Conservation (phyloP, 495 filamentous ascomycete genomes). For the Penicillium coffeae region DNA sequence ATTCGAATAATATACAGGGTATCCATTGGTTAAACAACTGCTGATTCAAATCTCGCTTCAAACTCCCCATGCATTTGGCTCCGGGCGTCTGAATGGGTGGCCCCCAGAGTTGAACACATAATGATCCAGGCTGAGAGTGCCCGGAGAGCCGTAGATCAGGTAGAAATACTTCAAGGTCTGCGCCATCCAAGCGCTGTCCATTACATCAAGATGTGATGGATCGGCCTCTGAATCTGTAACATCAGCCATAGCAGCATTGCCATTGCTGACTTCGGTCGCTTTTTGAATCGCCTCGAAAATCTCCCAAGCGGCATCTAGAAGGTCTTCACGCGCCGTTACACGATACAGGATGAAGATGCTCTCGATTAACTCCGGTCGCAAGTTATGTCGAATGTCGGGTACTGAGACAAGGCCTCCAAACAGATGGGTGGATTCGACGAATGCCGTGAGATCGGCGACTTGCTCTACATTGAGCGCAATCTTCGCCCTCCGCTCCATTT, state of each 20-base stretch:
- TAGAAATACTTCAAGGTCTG: conserved; percentile 75
- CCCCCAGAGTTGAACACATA: conserved; percentile 62
- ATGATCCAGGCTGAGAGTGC: conserved; percentile 62
- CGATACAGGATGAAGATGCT: conserved; percentile 62
- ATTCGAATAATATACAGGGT: no score
- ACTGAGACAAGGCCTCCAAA: conserved; percentile 34
- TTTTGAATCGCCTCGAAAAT: conserved; percentile 56
- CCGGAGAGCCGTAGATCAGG: conserved; percentile 57
- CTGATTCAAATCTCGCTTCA: neutral
- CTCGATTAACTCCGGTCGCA: conserved; percentile 55
- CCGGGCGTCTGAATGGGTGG: conserved; percentile 35
- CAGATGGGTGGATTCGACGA: conserved; percentile 28
- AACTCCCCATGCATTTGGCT: neutral
- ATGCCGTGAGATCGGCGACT: conserved; percentile 10
- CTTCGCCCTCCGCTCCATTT: conserved; percentile 19
- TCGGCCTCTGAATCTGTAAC: conserved; percentile 24
- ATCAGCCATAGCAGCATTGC: conserved; percentile 46
- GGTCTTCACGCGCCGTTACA: conserved; percentile 53
- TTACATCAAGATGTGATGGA: conserved; percentile 31
- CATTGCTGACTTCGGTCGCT: conserved; percentile 46
- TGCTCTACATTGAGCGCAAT: conserved; percentile 6
- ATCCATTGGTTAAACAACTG: neutral
- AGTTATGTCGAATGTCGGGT: conserved; percentile 34
- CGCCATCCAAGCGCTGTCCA: conserved; percentile 56
- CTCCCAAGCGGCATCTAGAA: conserved; percentile 58